Conservation (phyloP, 176 grass and related monocot species). For the Cenchrus fungigraminus region DNA sequence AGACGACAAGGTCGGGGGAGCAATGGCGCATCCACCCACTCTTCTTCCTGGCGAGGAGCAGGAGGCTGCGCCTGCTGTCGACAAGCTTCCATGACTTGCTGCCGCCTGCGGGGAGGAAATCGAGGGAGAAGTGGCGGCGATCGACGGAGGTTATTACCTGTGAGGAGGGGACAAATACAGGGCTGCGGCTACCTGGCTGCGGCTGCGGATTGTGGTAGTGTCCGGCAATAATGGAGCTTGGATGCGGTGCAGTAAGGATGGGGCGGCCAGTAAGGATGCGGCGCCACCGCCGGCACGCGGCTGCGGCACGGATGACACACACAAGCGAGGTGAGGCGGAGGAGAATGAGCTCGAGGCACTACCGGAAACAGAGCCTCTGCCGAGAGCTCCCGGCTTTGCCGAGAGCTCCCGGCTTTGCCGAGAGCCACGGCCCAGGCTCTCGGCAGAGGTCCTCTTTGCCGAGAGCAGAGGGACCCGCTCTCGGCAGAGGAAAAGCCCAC, state of each 20-base stretch:
- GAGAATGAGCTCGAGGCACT: not conserved
- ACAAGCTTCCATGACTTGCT: not conserved
- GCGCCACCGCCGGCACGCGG: not conserved
- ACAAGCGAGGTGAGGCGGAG: not conserved
- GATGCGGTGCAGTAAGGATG: not conserved
- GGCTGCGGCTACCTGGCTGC: not conserved
- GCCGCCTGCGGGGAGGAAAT: not conserved
- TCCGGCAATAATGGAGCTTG: not conserved
- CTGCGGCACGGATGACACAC: not conserved
- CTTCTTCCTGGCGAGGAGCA: not conserved
- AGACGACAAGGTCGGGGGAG: not conserved
- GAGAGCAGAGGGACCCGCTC: too few species aligned
- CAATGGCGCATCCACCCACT: not conserved
- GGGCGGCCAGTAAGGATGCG: not conserved
- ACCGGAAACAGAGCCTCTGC: too few species aligned
- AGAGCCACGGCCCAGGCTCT: too few species aligned
- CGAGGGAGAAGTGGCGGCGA: not conserved
- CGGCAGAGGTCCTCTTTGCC: too few species aligned
- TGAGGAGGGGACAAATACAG: not conserved
- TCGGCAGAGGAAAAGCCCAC: too few species aligned
- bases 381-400: too few species aligned
- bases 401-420: too few species aligned
- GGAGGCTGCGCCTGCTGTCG: not conserved
- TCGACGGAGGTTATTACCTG: not conserved
- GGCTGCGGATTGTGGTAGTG: not conserved